A percentile compares a stretch with the other conserved stretches of the same genome.
These are phyloP conservation scores for Cyphellophora attinorum DNA, from an alignment of 2,329 filamentous ascomycete genomes.

Conservation along the genomic window DNA sequence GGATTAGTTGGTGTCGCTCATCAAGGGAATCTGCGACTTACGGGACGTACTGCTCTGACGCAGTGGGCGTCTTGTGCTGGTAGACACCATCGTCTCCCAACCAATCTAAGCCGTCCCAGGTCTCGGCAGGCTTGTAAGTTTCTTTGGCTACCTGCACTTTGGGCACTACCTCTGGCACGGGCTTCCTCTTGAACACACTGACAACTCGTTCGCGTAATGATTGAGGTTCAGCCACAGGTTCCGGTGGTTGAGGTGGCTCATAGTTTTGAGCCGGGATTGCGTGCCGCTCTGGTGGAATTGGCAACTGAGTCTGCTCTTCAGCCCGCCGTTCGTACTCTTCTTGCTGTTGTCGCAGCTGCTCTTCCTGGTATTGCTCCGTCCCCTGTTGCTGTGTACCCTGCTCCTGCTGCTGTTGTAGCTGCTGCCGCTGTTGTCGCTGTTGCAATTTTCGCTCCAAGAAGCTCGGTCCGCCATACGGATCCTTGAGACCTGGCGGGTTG, in stretches of 20 bases:
- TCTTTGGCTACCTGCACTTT: too few relatives aligned
- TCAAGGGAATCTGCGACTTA: constrained; percentile 20
- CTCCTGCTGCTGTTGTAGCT: constrained; percentile 6
- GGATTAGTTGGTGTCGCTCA: constrained; percentile 13
- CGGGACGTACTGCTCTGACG: constrained; percentile 31
- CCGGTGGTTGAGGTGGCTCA: background rate
- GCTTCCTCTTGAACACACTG: too few relatives aligned
- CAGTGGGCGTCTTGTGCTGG: constrained; percentile 25
- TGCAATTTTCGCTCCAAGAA: constrained; percentile 21
- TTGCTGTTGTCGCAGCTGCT: constrained; percentile 6
- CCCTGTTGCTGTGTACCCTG: constrained; percentile 10
- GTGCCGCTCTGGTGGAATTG: background rate
- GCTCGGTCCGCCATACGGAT: constrained; percentile 37
- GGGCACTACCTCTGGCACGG: too few relatives aligned
- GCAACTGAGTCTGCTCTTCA: background rate
- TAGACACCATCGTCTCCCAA: constrained; percentile 42
- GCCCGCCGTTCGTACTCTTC: constrained; percentile 2
- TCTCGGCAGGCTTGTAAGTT: constrained; percentile 36
- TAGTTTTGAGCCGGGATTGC: background rate
- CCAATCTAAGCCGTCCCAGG: constrained; percentile 44
- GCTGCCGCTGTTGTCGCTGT: constrained; percentile 1
- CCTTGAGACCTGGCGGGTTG: constrained; percentile 36
- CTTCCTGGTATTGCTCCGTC: constrained; percentile 3
- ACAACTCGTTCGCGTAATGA: too few relatives aligned
- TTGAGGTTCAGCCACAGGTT: too few relatives aligned